These are phyloP conservation scores for Zopfochytrium polystomum DNA, from an alignment of 371 early-diverging fungal genomes.

Conservation along the genomic window DNA sequence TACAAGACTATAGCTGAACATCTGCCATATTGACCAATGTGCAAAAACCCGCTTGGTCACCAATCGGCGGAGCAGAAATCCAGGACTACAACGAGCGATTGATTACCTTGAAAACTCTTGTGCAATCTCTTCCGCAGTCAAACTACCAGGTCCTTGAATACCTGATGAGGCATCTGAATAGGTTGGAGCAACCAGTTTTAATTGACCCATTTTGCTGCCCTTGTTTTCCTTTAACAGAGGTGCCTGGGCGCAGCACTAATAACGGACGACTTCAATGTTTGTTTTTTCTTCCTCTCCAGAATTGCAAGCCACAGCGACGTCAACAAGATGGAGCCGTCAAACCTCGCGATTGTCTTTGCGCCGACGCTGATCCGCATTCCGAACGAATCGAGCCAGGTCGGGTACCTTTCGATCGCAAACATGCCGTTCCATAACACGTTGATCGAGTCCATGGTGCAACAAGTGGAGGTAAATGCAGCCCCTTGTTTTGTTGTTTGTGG, in stretches of 20 bases:
- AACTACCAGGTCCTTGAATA: slow-evolving; percentile 70
- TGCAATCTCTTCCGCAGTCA: slow-evolving; percentile 66
- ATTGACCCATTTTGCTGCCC: background rate
- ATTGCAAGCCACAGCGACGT: slow-evolving; percentile 61
- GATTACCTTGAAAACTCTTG: slow-evolving; percentile 62
- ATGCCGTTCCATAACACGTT: slow-evolving; percentile 50
- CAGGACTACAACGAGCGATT: slow-evolving; percentile 71
- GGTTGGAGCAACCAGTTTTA: no score
- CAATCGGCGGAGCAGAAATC: slow-evolving; percentile 55
- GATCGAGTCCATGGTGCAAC: slow-evolving; percentile 46
- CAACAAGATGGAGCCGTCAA: slow-evolving; percentile 87
- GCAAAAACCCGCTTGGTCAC: no score
- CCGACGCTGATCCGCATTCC: slow-evolving; percentile 46
- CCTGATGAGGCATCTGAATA: slow-evolving; percentile 66
- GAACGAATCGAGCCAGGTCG: slow-evolving; percentile 37
- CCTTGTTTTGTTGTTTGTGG: background rate
- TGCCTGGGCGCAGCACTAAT: background rate
- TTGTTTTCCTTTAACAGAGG: background rate
- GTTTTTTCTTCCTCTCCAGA: slow-evolving; percentile 15
- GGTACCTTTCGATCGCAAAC: slow-evolving; percentile 46
- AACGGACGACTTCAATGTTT: background rate
- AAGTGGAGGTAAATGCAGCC: slow-evolving; percentile 33
- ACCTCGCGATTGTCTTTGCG: slow-evolving; percentile 81
- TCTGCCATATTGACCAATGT: no score
- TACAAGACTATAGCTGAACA: no score